These are phyloP conservation scores for Fusarium sp. DNA, from an alignment of 2,329 filamentous ascomycete genomes.

Conservation along the genomic window DNA sequence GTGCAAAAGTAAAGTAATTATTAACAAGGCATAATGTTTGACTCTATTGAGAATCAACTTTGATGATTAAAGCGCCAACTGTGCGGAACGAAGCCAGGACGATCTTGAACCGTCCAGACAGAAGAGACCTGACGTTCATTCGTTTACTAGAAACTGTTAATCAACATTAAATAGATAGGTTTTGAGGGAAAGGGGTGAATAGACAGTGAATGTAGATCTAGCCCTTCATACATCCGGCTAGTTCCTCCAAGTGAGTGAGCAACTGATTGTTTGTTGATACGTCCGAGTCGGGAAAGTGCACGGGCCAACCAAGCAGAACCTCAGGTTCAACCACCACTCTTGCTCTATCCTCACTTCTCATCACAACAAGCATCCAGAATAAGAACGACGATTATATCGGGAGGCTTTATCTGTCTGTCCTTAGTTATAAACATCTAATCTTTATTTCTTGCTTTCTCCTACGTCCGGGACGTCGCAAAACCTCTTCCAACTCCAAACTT, in stretches of 20 bases:
- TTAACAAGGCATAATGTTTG: background rate
- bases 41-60: background rate
- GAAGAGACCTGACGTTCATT: background rate
- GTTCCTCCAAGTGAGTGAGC: background rate
- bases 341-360: background rate
- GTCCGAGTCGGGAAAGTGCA: background rate
- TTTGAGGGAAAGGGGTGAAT: background rate
- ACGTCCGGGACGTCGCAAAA: background rate
- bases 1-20: background rate
- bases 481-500: background rate
- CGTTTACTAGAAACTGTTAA: background rate
- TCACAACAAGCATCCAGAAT: background rate
- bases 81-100: background rate
- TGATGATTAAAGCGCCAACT: background rate
- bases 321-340: background rate
- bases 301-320: background rate
- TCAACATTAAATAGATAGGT: no score
- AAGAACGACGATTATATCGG: background rate
- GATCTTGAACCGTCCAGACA: background rate
- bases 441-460: background rate
- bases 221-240: background rate
- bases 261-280: constrained; percentile 1
- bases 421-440: background rate
- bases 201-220: background rate
- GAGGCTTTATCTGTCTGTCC: background rate